Base-by-base conservation (phyloP, 495 filamentous ascomycete genomes). In the Neurospora cerealis region DNA sequence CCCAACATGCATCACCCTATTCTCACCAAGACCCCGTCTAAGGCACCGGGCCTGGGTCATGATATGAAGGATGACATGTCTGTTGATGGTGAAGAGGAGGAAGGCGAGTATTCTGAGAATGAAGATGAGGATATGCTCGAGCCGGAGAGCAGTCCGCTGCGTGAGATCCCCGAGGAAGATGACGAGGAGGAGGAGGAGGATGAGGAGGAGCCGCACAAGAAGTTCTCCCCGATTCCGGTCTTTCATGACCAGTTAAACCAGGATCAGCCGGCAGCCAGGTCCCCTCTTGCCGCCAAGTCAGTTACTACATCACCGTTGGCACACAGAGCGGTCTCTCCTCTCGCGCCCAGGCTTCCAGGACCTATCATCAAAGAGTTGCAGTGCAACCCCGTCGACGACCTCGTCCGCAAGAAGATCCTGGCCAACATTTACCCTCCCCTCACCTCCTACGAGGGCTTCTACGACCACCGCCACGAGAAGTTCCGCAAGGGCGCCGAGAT, bases 361-460 rank as follows among this genome's bases (percentile, higher is more conserved):
- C 91, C 90, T 0, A 89, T 96, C 28, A 92, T 98, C 79, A 89
- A 89, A 73, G 96, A 98, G 60, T 75, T 81, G 8, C 92, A 93
- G 78, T 97, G 94, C 84, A 98, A 97, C 79, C 96, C 96, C 0
- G 89, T 94, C 34, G 92, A 96, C 78, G 90, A 90, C 21, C 84
- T 82, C 3, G 86, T 96, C 41, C 90, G 93, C 19, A 83, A 89
- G 6, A 88, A 88, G 60, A 97, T 99, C 71, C 85, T 97, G 21
- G 86, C 88, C 5, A 87, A 89, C 21, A 81, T 93, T 54, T 87
- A 92, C 28, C 91, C 93, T 32, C 88, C 91, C 8, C 85, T 98
- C 2, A 85, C 82, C 41, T 87, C 89, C 0, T 95, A 94, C 78
- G 83, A 90, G 13, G 94, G 95, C 13, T 98, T 93, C 78, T 89